Evolutionary conservation across 169 alveolate species (phyloP).

Genomic region (Besnoitia besnoiti): DNA sequence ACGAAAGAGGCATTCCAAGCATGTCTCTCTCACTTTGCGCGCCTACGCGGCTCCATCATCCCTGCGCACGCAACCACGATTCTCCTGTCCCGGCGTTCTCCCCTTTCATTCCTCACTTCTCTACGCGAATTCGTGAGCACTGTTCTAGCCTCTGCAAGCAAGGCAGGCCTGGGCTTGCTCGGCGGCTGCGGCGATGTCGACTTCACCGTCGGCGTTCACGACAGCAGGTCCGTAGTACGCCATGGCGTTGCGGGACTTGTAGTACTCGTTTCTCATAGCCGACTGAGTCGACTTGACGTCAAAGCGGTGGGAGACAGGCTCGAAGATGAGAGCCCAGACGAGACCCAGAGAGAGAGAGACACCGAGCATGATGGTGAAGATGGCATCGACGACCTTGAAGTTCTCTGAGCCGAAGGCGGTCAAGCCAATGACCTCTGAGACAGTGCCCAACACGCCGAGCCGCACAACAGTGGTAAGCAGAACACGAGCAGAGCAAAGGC

Average conservation of each 20-base stretch:
- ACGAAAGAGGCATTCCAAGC: no score
- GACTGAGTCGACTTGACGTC: conserved; percentile 90
- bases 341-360: conserved; percentile 79
- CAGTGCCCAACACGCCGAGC: not conserved
- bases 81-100: not conserved
- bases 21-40: no score
- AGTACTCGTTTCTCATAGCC: conserved; percentile 90
- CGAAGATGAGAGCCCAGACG: conserved; percentile 89
- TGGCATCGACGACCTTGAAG: conserved; percentile 79
- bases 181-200: conserved; percentile 81
- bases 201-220: conserved; percentile 86
- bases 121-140: not conserved
- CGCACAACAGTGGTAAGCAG: not conserved
- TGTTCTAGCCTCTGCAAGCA: not conserved
- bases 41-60: no score
- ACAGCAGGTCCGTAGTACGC: conserved; percentile 95
- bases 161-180: conserved; percentile 65
- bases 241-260: conserved; percentile 91
- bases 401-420: conserved; percentile 75
- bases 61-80: no score
- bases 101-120: not conserved
- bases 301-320: conserved; percentile 86
- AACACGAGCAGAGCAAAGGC: no score
- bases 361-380: conserved; percentile 83
- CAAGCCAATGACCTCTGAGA: conserved; percentile 82